Evolutionary conservation across 1,284 basidiomycete species (phyloP).

Genomic region (Peniophora sp.): DNA sequence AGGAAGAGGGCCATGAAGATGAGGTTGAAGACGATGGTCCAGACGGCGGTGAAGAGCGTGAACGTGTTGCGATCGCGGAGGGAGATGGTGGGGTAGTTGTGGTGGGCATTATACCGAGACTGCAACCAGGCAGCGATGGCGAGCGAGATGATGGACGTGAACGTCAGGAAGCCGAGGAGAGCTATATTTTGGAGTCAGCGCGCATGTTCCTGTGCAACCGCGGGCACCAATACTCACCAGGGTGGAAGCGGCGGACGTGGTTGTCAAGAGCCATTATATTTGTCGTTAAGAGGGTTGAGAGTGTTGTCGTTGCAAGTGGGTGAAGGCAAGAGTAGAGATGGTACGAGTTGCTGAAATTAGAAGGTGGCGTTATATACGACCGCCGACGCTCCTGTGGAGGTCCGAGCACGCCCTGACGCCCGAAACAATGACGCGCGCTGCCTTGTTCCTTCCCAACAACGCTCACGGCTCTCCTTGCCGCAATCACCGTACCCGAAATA

Average conservation of each 20-base stretch:
- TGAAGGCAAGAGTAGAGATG: background rate
- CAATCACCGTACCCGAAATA: too few relatives aligned
- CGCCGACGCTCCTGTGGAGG: too few relatives aligned
- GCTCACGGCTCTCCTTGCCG: too few relatives aligned
- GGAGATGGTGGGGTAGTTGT: constrained; percentile 40
- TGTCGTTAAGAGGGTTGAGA: background rate
- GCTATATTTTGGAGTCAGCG: constrained; percentile 23
- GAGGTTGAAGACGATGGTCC: constrained; percentile 54
- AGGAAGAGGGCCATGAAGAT: constrained; percentile 50
- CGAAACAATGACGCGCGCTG: too few relatives aligned
- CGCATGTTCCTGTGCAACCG: background rate
- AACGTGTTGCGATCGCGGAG: constrained; percentile 57
- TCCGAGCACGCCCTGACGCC: too few relatives aligned
- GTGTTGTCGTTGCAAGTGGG: background rate
- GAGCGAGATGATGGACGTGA: constrained; percentile 56
- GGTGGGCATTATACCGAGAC: constrained; percentile 42
- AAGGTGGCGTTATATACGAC: background rate
- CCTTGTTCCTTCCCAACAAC: too few relatives aligned
- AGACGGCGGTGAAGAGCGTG: constrained; percentile 57
- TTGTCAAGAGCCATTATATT: constrained; percentile 19
- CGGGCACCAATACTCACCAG: constrained; percentile 28
- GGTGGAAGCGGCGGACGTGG: constrained; percentile 39
- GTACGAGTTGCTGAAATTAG: background rate
- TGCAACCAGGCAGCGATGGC: constrained; percentile 64
- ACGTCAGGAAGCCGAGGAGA: constrained; percentile 41